Conservation (phyloP, 139 green algal genomes). For the Tetraselmis striata region DNA sequence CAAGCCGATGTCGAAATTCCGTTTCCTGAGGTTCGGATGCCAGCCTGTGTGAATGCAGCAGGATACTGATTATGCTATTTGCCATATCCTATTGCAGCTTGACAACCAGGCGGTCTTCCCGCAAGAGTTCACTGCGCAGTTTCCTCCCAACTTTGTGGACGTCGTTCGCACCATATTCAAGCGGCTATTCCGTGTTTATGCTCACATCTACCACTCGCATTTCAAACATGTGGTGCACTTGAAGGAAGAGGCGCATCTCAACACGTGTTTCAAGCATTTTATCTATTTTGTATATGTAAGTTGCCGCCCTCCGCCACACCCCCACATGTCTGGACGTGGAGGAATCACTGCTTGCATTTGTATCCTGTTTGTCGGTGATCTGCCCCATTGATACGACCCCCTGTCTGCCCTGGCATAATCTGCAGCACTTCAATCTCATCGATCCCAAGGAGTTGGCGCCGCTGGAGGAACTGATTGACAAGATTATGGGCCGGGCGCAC, state of each 20-base stretch:
- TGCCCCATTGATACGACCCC: not conserved
- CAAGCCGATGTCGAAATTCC: no score
- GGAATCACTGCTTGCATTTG: not conserved
- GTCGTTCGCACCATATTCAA: constrained; percentile 92
- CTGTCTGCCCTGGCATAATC: no score
- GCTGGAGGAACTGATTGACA: constrained; percentile 89
- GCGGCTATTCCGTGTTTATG: constrained; percentile 97
- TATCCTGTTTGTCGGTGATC: not conserved
- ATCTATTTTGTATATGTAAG: constrained; percentile 82
- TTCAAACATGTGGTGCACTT: constrained; percentile 55
- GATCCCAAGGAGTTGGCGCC: constrained; percentile 88
- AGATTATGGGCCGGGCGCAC: constrained; percentile 5
- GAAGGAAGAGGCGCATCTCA: constrained; percentile 87
- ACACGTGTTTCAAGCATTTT: constrained; percentile 99
- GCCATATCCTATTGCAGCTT: constrained; percentile 68
- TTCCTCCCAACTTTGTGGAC: constrained; percentile 80
- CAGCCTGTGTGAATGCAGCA: no score
- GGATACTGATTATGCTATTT: no score
- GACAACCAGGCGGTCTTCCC: constrained; percentile 88
- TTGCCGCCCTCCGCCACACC: not conserved
- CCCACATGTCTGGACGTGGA: not conserved
- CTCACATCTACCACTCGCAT: constrained; percentile 98
- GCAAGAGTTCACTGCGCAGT: constrained; percentile 70
- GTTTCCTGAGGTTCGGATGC: no score
- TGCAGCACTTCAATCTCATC: constrained; percentile 80